phyloP scores from a whole-genome alignment of 768 basidiomycete species.

The Phylloporus sp. region DNA sequence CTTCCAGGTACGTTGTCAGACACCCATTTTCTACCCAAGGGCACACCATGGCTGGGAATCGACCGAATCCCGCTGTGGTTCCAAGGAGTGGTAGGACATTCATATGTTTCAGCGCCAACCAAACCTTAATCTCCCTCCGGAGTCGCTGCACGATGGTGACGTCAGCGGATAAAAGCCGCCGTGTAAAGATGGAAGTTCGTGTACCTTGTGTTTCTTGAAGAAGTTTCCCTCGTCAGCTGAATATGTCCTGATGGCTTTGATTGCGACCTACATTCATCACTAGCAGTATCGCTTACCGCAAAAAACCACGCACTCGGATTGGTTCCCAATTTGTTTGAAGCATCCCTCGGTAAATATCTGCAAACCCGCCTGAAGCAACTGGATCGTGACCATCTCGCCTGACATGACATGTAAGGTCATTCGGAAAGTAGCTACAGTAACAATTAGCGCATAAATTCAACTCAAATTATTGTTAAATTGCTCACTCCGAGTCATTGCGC shows the following conservation, averaged over 20 bases:
- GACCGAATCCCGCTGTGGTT: constrained; percentile 23
- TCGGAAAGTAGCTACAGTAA: not conserved
- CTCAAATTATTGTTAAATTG: not conserved
- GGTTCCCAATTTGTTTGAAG: constrained; percentile 6
- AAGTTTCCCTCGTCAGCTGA: constrained; percentile 8
- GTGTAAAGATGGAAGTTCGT: not conserved
- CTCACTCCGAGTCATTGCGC: constrained; percentile 6
- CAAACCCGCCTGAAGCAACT: constrained; percentile 13
- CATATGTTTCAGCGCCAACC: constrained; percentile 21
- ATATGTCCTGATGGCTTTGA: constrained; percentile 17
- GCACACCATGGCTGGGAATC: constrained; percentile 26
- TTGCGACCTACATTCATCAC: constrained; percentile 8
- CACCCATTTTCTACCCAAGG: constrained; percentile 26
- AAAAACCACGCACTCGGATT: not conserved
- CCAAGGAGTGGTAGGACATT: constrained; percentile 21
- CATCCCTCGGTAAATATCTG: constrained; percentile 15
- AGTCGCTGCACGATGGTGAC: constrained; percentile 16
- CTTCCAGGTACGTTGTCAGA: constrained; percentile 19
- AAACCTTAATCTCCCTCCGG: constrained; percentile 26
- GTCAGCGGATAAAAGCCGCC: not conserved
- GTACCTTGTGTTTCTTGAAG: constrained; percentile 9
- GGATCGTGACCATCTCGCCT: constrained; percentile 10
- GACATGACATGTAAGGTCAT: constrained; percentile 8
- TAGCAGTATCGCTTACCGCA: not conserved
- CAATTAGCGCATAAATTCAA: not conserved